Conservation (phyloP, 2,329 filamentous ascomycete genomes). For the Xylariales sp. region DNA sequence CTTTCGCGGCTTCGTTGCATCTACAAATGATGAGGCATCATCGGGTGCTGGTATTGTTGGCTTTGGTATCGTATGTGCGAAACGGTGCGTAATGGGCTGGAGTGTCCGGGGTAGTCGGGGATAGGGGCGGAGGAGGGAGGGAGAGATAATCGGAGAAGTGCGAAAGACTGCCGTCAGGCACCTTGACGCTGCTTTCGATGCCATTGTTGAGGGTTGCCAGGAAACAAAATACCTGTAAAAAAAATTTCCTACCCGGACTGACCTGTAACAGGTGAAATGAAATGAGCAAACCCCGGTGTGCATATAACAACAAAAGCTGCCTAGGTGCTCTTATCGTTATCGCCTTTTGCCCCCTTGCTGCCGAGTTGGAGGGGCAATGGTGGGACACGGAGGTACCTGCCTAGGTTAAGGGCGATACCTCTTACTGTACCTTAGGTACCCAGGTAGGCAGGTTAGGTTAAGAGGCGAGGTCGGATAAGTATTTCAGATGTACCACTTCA, state of each 20-base stretch:
- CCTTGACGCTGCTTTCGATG: constrained; percentile 37
- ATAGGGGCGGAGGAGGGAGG: constrained; percentile 41
- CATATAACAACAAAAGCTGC: not conserved
- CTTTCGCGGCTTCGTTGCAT: constrained; percentile 46
- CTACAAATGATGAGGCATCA: constrained; percentile 16
- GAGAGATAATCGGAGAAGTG: constrained; percentile 27
- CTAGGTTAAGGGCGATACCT: no score
- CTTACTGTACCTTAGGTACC: no score
- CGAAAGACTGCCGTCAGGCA: constrained; percentile 36
- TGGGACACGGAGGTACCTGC: not conserved
- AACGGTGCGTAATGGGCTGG: constrained; percentile 43
- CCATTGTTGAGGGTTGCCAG: constrained; percentile 38
- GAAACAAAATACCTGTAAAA: no score
- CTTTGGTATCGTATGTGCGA: constrained; percentile 48
- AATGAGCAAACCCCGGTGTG: no score
- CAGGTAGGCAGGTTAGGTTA: no score
- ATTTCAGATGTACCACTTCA: not conserved
- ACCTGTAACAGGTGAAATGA: no score
- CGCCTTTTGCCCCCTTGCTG: not conserved
- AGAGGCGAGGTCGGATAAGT: no score
- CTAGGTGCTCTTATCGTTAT: constrained; percentile 1
- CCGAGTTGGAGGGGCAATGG: constrained; percentile 5
- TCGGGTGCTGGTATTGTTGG: constrained; percentile 34
- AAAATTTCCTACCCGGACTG: no score
- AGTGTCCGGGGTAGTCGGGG: constrained; percentile 43